These are phyloP conservation scores for Pichia sp. DNA, from an alignment of 1,139 yeast species.

Conservation along the genomic window DNA sequence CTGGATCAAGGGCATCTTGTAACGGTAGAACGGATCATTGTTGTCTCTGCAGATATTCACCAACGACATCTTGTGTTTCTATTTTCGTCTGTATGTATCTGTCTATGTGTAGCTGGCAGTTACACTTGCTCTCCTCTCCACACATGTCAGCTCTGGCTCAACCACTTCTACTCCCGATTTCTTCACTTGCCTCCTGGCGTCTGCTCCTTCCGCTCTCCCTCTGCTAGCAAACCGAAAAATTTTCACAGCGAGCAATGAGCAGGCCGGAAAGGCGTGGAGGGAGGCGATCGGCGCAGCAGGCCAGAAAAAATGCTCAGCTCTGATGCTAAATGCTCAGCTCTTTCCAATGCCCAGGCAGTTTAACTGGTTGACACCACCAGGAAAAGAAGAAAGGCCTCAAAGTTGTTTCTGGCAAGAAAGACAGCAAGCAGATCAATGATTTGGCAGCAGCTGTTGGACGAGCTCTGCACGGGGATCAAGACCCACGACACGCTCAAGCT, in stretches of 20 bases:
- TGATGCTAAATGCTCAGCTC: no score
- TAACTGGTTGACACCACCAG: not conserved
- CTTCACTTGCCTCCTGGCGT: not conserved
- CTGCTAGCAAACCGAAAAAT: not conserved
- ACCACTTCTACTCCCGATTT: not conserved
- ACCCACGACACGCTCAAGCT: constrained; percentile 9
- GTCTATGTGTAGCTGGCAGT: not conserved
- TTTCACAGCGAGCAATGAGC: not conserved
- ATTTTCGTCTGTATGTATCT: not conserved
- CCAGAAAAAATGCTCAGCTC: not conserved
- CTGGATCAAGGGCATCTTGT: constrained; percentile 97
- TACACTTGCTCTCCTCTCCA: not conserved
- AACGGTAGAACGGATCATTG: constrained; percentile 97
- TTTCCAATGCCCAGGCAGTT: no score
- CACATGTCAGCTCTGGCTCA: not conserved
- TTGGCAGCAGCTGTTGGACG: constrained; percentile 8
- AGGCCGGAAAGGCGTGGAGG: not conserved
- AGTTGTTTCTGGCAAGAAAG: not conserved
- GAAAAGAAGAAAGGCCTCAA: not conserved
- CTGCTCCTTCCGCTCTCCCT: not conserved
- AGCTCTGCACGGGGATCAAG: not conserved
- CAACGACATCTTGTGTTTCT: constrained; percentile 54
- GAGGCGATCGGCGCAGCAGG: not conserved
- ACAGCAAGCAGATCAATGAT: not conserved
- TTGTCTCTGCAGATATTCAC: constrained; percentile 96